Percentiles rank a stretch among this genome's conserved stretches.
phyloP scores from a whole-genome alignment of 257 asterid species.

The Knoxia roxburghii region DNA sequence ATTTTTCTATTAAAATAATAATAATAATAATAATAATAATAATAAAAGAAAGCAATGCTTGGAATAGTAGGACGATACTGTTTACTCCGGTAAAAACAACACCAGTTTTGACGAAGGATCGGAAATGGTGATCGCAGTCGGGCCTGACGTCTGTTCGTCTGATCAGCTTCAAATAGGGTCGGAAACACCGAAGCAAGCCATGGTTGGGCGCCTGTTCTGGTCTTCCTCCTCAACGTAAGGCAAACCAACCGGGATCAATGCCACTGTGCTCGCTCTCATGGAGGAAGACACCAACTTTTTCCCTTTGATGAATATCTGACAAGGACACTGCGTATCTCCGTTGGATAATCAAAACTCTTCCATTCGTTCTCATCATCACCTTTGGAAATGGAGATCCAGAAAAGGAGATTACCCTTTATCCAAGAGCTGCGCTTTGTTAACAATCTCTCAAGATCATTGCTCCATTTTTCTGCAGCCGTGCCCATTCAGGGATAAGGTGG shows the following conservation, averaged over 20 bases:
- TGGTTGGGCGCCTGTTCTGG: no score
- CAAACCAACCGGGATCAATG: no score
- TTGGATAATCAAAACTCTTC: conserved; percentile 66
- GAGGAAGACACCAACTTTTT: conserved; percentile 40
- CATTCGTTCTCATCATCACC: conserved; percentile 46
- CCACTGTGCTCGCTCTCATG: conserved; percentile 22
- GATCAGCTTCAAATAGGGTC: conserved; percentile 1
- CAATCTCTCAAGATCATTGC: conserved; percentile 27
- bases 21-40: no score
- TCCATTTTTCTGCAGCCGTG: conserved; percentile 32
- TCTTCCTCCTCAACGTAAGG: no score
- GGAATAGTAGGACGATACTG: no score
- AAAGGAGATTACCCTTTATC: conserved; percentile 50
- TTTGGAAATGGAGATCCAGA: conserved; percentile 21
- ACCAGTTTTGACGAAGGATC: no score
- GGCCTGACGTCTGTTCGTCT: neutral
- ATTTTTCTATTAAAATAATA: no score
- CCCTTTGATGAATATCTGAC: conserved; percentile 49
- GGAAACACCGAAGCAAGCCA: no score
- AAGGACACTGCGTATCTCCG: conserved; percentile 61
- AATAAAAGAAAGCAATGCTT: no score
- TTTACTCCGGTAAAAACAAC: no score
- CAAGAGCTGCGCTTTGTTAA: conserved; percentile 37
- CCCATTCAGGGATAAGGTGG: no score
- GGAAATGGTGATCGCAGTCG: neutral